phyloP scores from a whole-genome alignment of 2,329 filamentous ascomycete species.

The Aureobasidium mangrovei region DNA sequence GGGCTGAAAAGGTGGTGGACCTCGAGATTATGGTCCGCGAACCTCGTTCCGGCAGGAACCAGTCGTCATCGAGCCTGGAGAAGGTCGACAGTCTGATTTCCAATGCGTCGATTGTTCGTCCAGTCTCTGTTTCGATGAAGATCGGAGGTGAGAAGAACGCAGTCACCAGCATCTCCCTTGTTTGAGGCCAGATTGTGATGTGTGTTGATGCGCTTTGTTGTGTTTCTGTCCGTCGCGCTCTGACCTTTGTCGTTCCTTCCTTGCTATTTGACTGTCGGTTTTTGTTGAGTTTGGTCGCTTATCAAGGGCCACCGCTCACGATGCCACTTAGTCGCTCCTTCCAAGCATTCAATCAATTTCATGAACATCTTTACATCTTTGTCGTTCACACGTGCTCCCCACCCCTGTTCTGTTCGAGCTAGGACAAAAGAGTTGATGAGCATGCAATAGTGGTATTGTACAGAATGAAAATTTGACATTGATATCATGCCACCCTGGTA shows the following conservation, averaged over 20 bases:
- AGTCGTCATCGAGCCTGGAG: slow-evolving; percentile 4
- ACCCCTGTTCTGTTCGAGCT: not conserved
- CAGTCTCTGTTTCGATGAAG: slow-evolving; percentile 2
- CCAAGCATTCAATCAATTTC: not conserved
- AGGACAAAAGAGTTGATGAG: not conserved
- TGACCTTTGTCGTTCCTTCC: slow-evolving; percentile 1
- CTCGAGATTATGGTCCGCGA: slow-evolving; percentile 78
- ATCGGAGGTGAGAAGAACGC: slow-evolving; percentile 7
- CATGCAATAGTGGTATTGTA: slow-evolving; percentile 7
- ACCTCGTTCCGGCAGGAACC: slow-evolving; percentile 33
- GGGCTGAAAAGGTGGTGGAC: slow-evolving; percentile 48
- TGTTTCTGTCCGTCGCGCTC: not conserved
- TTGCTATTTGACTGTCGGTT: not conserved
- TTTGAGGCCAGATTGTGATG: not conserved
- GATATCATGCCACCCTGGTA: slow-evolving; percentile 11
- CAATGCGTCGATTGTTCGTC: not conserved
- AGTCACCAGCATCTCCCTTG: not conserved
- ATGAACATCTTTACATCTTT: not conserved
- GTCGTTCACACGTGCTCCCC: too few species aligned
- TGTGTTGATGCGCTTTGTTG: not conserved
- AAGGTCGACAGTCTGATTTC: slow-evolving; percentile 12
- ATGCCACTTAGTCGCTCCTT: not conserved
- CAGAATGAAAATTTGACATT: not conserved
- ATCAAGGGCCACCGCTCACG: not conserved
- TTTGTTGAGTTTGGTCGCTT: not conserved